Base-by-base conservation (phyloP, 495 filamentous ascomycete genomes). In the Delitschia confertaspora region DNA sequence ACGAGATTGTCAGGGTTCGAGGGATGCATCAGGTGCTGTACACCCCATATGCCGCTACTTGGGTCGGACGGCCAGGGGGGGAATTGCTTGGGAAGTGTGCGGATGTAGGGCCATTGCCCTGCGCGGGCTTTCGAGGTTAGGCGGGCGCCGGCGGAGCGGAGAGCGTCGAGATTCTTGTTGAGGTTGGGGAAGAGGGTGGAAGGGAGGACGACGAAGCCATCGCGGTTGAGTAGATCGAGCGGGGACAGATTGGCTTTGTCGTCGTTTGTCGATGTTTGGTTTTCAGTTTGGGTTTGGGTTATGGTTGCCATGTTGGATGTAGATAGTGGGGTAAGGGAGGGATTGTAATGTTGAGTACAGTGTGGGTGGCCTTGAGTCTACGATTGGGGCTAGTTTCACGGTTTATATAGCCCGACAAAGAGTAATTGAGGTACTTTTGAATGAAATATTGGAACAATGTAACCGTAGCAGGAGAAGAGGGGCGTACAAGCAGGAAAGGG, bases 51-150 rank as follows among this genome's bases (percentile, higher is more conserved):
- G 16, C 82, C 83, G 37, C 70, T 65, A 0, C 68, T 65, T 0
- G 65, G 53, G 26, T 64, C 68, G 1, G 65, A 63, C 18, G 73
- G 69, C 83, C 84, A 88, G 6, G 85, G 85, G 1, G 85, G 85
- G 68, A 91, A 91, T 61, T 88, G 84, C 56, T 88, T 88, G 37
- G 81, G 82, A 14, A 88, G 75, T 3, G 82, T 87, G 56, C 85
- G 79, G 62, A 91, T 74, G 66, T 82, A 71, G 10, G 81, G 82
- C 84, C 84, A 91, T 35, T 63, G 26, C 21, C 82, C 83, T 6
- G 65, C 39, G 47, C 76, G 72, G 26, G 82, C 78, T 39, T 71
- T 65, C 11, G 61, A 53, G 29, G 75, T 78, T 16, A 74, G 68
- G 48, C 65, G 52, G n/a, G 57, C 43, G 31, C 74, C 71, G 32